Conservation (phyloP, 495 filamentous ascomycete species). For the Hyaloscypha finlandica region DNA sequence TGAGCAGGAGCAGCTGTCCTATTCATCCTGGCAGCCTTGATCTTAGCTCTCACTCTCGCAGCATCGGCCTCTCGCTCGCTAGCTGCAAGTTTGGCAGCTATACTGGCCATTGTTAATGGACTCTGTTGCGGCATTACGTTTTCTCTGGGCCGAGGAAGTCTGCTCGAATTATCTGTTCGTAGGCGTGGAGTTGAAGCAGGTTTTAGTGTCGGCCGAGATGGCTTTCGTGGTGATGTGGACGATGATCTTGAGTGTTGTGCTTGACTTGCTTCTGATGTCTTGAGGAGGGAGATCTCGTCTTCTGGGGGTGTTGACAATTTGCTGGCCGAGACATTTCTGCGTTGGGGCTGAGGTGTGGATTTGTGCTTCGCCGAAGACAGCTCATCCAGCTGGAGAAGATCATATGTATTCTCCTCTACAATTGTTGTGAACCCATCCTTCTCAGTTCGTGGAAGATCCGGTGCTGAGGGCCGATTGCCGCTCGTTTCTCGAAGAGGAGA, state of each 20-base stretch:
- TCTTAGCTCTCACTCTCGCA: conserved; percentile 54
- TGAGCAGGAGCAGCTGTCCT: conserved; percentile 14
- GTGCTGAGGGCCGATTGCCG: conserved; percentile 32
- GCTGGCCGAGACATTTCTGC: neutral
- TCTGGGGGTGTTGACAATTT: conserved; percentile 14
- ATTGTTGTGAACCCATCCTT: conserved; percentile 47
- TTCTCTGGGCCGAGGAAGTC: conserved; percentile 29
- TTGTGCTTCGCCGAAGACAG: conserved; percentile 14
- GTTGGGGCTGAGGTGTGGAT: conserved; percentile 6
- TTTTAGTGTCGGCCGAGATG: conserved; percentile 15
- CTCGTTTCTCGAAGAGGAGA: conserved; percentile 49
- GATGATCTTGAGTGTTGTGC: conserved; percentile 14
- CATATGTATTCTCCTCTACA: conserved; percentile 46
- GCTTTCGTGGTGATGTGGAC: conserved; percentile 27
- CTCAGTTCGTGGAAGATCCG: conserved; percentile 39
- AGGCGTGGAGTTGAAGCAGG: conserved; percentile 23
- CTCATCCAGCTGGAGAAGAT: conserved; percentile 31
- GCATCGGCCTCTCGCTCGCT: conserved; percentile 58
- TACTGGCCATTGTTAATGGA: conserved; percentile 53
- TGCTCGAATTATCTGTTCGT: conserved; percentile 13
- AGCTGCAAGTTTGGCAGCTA: conserved; percentile 56
- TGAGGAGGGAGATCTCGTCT: conserved; percentile 12
- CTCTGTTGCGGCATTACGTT: conserved; percentile 44
- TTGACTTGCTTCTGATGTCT: conserved; percentile 5
- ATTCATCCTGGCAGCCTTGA: conserved; percentile 44